Evolutionary conservation across 2,329 filamentous ascomycete genomes (phyloP).

Genomic region (Sporothrix humicola): DNA sequence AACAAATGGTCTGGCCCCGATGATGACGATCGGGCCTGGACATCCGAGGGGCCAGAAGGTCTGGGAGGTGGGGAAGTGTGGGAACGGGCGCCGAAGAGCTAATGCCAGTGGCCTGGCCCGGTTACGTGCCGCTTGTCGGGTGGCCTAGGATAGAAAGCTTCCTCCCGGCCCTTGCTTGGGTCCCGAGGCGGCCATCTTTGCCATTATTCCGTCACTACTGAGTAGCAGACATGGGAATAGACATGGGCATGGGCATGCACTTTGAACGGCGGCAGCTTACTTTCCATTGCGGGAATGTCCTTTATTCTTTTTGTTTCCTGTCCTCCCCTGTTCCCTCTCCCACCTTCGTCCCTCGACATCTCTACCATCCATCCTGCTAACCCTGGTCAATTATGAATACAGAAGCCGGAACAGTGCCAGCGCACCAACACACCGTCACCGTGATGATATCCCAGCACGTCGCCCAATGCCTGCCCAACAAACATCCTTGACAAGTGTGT

Average conservation of each 20-base stretch:
- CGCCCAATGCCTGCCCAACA: not conserved
- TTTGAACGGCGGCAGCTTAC: not conserved
- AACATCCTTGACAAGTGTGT: conserved; percentile 7
- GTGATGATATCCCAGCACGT: not conserved
- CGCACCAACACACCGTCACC: conserved; percentile 5
- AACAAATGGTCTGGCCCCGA: not conserved
- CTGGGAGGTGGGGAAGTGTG: conserved; percentile 31
- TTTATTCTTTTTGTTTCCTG: not conserved
- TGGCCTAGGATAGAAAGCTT: conserved; percentile 29
- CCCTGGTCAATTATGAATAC: not conserved
- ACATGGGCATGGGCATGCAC: not conserved
- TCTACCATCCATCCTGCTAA: not conserved
- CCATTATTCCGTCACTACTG: not conserved
- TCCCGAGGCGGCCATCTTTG: conserved; percentile 26
- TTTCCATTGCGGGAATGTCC: no score
- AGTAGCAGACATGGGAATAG: not conserved
- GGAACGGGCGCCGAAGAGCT: conserved; percentile 27
- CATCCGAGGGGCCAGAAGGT: conserved; percentile 11
- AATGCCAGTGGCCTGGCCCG: conserved; percentile 22
- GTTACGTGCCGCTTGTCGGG: conserved; percentile 34
- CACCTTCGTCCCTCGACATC: not conserved
- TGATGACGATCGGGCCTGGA: not conserved
- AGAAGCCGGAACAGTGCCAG: not conserved
- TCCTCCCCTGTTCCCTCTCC: not conserved
- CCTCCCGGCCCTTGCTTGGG: conserved; percentile 32